Base-by-base conservation (phyloP, 345 rosid species). In the Arabidopsis arenosa region DNA sequence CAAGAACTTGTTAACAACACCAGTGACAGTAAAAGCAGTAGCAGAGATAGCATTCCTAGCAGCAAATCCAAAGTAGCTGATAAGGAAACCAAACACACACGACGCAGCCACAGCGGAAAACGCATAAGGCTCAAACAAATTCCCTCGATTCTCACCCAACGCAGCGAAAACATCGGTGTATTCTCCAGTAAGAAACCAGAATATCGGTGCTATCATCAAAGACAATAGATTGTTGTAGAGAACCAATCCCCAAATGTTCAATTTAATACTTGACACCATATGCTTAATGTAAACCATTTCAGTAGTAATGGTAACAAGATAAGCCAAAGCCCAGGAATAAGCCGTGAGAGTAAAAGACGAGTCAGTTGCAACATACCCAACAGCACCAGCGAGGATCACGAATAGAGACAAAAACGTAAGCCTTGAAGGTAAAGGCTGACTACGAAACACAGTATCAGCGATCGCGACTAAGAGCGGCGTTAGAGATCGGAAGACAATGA, bases 261-360 rank as follows among this genome's bases (percentile, higher is more conserved):
- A 83, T 60, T 96, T 98, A 30, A 95, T 88, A 85, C 82, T 88
- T 12, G 96, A 90, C 7, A 95, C 98, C 86, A 92, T 95, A 80
- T 95, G 99, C 75, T 95, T 95, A 72, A 95, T 92, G 57, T 92
- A 95, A 73, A 95, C 97, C 99, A 95, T 95, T 81, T 95, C 99
- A 5, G 97, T 87, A 1, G 96, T 90, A 54, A 95, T 95, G 2
- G 97, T 92, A 35, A 90, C 87, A 66, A 95, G 74, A 81, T 95
- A 95, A 9, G 99, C 97, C 7, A 95, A 64, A 0, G 98, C 99
- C 99, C 99, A 95, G 0, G 96, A 87, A 78, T 95, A 95, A 0
- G 99, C 99, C 4, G 97, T 90, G 65, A 95, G 76, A 54, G 87
- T 86, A 67, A 92, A 92, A 40, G 80, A 96, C 1, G 97, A 94